These are phyloP conservation scores for Aristolochia contorta DNA, from an alignment of 164 flowering plant species.

Conservation along the genomic window DNA sequence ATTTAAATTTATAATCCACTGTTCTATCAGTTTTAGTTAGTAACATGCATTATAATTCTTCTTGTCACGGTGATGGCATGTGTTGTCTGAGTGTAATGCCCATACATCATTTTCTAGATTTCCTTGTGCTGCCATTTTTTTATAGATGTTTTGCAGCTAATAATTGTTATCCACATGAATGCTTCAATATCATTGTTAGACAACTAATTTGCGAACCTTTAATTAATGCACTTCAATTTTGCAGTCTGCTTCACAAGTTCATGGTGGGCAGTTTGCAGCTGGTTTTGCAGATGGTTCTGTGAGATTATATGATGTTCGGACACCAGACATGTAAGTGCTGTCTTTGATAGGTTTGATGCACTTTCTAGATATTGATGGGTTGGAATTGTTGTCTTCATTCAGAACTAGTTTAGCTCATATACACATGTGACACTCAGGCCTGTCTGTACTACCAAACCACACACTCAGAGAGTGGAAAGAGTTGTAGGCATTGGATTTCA, in stretches of 20 bases:
- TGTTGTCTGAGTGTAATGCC: no score
- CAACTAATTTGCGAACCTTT: no score
- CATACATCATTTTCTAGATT: no score
- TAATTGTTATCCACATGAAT: background rate
- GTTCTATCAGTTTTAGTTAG: background rate
- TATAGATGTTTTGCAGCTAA: background rate
- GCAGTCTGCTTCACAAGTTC: slow-evolving; percentile 94
- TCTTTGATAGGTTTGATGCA: background rate
- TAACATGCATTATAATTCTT: no score
- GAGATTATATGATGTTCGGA: slow-evolving; percentile 72
- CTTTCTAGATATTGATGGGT: background rate
- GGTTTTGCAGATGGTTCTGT: slow-evolving; percentile 91
- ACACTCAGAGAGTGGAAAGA: slow-evolving; percentile 53
- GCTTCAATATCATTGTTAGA: no score
- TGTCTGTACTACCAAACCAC: slow-evolving; percentile 60
- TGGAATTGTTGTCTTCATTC: background rate
- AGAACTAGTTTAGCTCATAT: background rate
- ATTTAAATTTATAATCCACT: background rate
- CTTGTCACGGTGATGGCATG: no score
- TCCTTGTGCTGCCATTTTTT: background rate
- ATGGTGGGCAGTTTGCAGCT: slow-evolving; percentile 82
- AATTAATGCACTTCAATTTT: slow-evolving; percentile 6
- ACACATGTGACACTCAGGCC: slow-evolving; percentile 30
- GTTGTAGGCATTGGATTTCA: slow-evolving; percentile 89
- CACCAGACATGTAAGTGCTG: slow-evolving; percentile 65